Percentiles rank a stretch among this genome's conserved stretches.
Evolutionary conservation across 2,329 filamentous ascomycete species (phyloP).

Genomic region (Claviceps quebecensis): DNA sequence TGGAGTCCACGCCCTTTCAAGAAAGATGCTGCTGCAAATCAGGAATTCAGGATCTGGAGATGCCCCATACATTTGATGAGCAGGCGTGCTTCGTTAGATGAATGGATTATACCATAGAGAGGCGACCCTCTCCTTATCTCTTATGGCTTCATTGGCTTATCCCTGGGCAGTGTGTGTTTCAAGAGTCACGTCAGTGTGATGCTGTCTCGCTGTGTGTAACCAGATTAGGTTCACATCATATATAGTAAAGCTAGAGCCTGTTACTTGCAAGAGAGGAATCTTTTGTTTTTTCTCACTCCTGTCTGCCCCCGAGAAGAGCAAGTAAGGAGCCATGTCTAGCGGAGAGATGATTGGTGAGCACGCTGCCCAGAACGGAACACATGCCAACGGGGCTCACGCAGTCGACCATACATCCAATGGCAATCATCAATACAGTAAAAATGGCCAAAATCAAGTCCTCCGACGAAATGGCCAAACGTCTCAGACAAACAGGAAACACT

Average conservation of each 20-base stretch:
- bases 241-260: neutral
- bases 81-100: neutral
- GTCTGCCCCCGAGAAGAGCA: neutral
- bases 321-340: conserved; percentile 1
- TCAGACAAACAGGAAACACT: neutral
- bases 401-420: conserved; percentile 4
- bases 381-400: conserved; percentile 9
- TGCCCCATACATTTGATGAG: neutral
- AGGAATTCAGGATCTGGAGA: neutral
- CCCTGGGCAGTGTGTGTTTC: neutral
- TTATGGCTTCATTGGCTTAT: neutral
- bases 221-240: neutral
- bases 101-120: neutral
- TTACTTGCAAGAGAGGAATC: neutral
- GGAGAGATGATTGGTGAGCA: neutral
- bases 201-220: neutral
- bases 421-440: conserved; percentile 5
- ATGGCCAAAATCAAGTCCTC: neutral
- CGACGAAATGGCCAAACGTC: neutral
- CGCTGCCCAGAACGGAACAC: conserved; percentile 10
- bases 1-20: neutral
- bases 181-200: neutral
- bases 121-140: neutral
- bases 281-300: neutral
- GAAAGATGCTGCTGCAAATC: neutral